Conservation (phyloP, 2,329 filamentous ascomycete species). For the Diplodia seriata region DNA sequence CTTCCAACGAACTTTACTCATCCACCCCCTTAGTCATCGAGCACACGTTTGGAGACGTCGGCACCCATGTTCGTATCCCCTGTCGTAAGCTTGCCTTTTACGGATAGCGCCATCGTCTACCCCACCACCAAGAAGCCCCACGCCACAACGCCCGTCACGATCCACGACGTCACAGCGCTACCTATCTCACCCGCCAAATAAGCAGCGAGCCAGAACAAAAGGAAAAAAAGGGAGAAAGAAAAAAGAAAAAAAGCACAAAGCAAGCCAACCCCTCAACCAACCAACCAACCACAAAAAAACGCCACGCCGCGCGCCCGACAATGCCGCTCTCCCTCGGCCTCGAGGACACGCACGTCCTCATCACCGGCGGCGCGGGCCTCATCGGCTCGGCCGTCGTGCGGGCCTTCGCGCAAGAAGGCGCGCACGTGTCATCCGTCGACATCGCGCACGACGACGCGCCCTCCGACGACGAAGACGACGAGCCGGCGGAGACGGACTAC, state of each 20-base stretch:
- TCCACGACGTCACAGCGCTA: background rate
- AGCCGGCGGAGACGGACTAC: background rate
- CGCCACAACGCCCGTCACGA: background rate
- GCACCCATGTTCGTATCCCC: constrained; percentile 3
- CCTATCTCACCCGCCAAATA: background rate
- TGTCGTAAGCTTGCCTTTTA: constrained; percentile 13
- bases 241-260: background rate
- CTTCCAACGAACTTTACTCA: background rate
- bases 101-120: constrained; percentile 4
- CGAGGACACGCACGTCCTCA: constrained; percentile 45
- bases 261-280: background rate
- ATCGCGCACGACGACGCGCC: constrained; percentile 35
- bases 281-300: too few relatives aligned
- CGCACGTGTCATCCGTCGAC: constrained; percentile 50
- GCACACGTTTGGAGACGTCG: background rate
- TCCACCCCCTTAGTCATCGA: background rate
- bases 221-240: too few relatives aligned
- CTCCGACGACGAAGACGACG: background rate
- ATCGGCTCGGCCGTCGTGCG: constrained; percentile 52
- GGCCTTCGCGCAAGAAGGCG: constrained; percentile 49
- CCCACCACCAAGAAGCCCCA: background rate
- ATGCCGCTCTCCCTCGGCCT: constrained; percentile 45
- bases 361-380: constrained; percentile 59
- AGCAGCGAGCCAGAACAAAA: too few relatives aligned
- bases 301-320: too few relatives aligned